phyloP scores from a whole-genome alignment of 1,284 basidiomycete genomes.

The Ceratobasidium sp. region DNA sequence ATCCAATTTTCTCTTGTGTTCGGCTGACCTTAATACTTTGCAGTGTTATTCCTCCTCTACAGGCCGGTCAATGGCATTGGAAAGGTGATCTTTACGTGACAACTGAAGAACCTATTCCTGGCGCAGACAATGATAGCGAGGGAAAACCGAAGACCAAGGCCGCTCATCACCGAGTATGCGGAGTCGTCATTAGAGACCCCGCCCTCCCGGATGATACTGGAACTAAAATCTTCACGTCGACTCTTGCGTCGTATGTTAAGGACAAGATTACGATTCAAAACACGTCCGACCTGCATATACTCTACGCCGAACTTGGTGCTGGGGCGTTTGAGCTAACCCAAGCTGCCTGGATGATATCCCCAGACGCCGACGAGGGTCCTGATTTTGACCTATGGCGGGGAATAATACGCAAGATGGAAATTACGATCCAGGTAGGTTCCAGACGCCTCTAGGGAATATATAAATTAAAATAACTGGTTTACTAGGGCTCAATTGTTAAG shows the following conservation, averaged over 20 bases:
- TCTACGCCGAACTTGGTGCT: constrained; percentile 21
- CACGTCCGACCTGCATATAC: constrained; percentile 20
- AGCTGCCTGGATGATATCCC: constrained; percentile 29
- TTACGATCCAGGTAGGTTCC: constrained; percentile 8
- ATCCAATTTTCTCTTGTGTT: background rate
- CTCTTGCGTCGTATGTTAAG: constrained; percentile 12
- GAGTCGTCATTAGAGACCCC: constrained; percentile 26
- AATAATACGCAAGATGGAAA: constrained; percentile 27
- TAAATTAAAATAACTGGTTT: background rate
- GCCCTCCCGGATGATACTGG: background rate
- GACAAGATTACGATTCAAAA: constrained; percentile 10
- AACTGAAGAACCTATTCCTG: background rate
- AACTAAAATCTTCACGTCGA: constrained; percentile 9
- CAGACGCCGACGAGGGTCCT: background rate
- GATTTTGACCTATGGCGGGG: constrained; percentile 34
- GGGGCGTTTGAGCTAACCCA: constrained; percentile 29
- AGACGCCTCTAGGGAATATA: background rate
- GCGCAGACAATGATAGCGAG: background rate
- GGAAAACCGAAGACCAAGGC: background rate
- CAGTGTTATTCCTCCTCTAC: background rate
- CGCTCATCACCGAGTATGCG: constrained; percentile 14
- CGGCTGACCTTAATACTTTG: background rate
- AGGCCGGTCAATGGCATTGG: constrained; percentile 26
- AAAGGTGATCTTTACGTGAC: constrained; percentile 35
- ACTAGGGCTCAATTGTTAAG: constrained; percentile 19